Base-by-base conservation (phyloP, 2,329 filamentous ascomycete genomes). In the Corynespora cassiicola region DNA sequence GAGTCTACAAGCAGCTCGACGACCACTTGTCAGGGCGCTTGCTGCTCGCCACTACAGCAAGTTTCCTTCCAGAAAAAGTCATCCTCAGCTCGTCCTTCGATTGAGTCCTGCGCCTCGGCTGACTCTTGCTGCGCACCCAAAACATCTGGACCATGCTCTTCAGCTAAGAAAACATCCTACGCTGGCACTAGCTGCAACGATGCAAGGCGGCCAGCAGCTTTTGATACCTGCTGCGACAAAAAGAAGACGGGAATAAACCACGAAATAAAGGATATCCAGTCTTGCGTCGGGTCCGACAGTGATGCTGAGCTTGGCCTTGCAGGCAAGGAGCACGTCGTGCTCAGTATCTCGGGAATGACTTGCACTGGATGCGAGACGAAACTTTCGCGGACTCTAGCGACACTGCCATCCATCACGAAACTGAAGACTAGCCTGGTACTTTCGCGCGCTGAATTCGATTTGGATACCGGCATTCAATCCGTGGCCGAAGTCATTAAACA, bases 311-410 rank as follows among this genome's bases (percentile, higher is more conserved):
- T 45, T 25, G 55, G 56, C 3, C n/a, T 27, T 26, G 29, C 48
- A 6, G 42, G 39, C 4, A 61, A 47, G 3, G 79, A 86, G 39
- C 80, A 81, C 56, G 68, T 87, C 2, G 63, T 81, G 17, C 69
- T 88, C n/a, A 78, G 71, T 39, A 74, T 88, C 14, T 75, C 77
- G 3, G 86, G 86, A 3, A 87, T 90, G 85, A 88, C 84, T 0
- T 90, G 87, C 50, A 83, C 81, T 0, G 85, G 85, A 0, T 90
- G 86, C 60, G 85, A 86, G 57, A 85, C 77, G 1, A 87, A 87
- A 56, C 72, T 89, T 0, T 36, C 27, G 56, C 70, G 17, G 67
- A 80, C 78, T 0, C 72, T 89, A 0, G 67, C 57, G 3, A 67
- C 65, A 6, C 63, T 85, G 1, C 39, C 65, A 0, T 71, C 68